Evolutionary conservation across 2,329 filamentous ascomycete species (phyloP).

Genomic region (Botrytis deweyae): DNA sequence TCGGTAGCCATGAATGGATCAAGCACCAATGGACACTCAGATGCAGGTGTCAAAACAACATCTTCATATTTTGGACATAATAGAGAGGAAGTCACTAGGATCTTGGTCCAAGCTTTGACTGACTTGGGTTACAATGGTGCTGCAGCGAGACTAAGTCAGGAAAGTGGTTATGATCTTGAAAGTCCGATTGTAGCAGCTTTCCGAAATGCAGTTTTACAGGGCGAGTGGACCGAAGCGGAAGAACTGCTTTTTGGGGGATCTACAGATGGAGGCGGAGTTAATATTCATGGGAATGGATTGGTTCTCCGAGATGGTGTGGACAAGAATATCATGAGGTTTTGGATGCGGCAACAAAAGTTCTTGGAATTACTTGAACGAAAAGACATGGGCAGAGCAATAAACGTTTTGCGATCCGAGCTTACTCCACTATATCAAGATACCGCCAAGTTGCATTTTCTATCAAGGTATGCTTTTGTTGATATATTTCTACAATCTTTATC

Average conservation of each 20-base stretch:
- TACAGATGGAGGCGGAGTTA: conserved; percentile 46
- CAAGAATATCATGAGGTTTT: conserved; percentile 78
- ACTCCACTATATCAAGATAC: conserved; percentile 82
- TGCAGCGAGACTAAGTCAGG: conserved; percentile 69
- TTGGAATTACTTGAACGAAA: conserved; percentile 80
- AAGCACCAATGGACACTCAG: conserved; percentile 35
- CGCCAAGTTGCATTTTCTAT: conserved; percentile 74
- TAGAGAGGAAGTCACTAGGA: conserved; percentile 87
- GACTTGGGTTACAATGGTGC: conserved; percentile 84
- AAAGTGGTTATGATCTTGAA: conserved; percentile 87
- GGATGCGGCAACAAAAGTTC: conserved; percentile 90
- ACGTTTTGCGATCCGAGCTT: conserved; percentile 82
- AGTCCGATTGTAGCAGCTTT: conserved; percentile 84
- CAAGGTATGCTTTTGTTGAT: conserved; percentile 51
- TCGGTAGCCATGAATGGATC: conserved; percentile 54
- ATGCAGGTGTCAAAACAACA: conserved; percentile 26
- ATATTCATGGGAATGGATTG: conserved; percentile 56
- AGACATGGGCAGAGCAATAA: conserved; percentile 71
- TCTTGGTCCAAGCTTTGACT: conserved; percentile 85
- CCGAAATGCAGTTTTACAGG: conserved; percentile 73
- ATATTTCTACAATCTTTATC: neutral
- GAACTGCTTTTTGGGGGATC: conserved; percentile 63
- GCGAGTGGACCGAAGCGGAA: conserved; percentile 85
- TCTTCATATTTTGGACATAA: conserved; percentile 76
- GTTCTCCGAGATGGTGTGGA: conserved; percentile 75